Base-by-base conservation (phyloP, 2,329 filamentous ascomycete genomes). In the Colletotrichum destructivum region DNA sequence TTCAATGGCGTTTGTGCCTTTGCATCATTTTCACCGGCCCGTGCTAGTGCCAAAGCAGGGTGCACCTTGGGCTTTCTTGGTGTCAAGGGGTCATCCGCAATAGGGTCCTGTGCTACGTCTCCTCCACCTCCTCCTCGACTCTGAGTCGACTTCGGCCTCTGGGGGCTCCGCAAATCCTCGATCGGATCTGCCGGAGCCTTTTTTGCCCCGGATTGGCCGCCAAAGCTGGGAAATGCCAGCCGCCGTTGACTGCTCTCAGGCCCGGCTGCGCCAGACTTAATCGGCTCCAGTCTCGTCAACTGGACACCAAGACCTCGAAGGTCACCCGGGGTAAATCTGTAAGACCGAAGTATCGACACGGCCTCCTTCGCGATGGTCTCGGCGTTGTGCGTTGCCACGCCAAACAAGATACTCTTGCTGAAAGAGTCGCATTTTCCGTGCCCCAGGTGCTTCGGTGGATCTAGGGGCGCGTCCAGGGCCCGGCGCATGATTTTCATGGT, bases 401-500 rank as follows among this genome's bases (percentile, higher is more conserved):
- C 95, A 72, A 99, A 92, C 2, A 91, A 80, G 11, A 92, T 82
- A 76, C 94, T 97, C 81, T 97, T 98, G 84, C 94, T 98, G 84
- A 95, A 97, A 0, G 91, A 93, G 78, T 99, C 96, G 78, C 96
- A 99, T 81, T 95, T 96, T 1, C 96, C 96, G 81, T 98, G 96
- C 0, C 96, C 96, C 1, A 99, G 87, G 82, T 98, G 95, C 78
- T 99, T 99, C 0, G 92, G 91, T 2, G 96, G 94, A 79, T 98
- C 95, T 18, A 98, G 83, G 0, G 96, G 96, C 18, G 96, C 96
- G 82, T 98, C 93, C 26, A 91, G 85, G 18, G 95, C 90, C 73
- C 96, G 90, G 73, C 93, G 90, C 95, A 99, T 98, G 72, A 99
- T 92, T 79, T 98, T 98, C 86, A 99, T 90, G 0, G 95, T 98